Evolutionary conservation across 2,329 filamentous ascomycete genomes (phyloP).

Genomic region (Anthostomella pinea): DNA sequence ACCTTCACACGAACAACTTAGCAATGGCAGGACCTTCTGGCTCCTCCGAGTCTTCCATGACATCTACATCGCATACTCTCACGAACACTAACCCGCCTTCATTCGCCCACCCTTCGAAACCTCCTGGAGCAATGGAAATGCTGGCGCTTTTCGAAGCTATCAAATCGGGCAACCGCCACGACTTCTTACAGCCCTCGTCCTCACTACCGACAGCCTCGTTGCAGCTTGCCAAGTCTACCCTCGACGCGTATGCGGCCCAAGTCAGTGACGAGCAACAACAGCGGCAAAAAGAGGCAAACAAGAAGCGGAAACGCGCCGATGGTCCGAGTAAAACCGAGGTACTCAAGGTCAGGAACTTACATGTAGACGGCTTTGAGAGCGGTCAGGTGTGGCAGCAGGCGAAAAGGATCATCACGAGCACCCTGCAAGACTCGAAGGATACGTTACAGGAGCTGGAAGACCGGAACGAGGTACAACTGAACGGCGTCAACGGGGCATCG

Average conservation of each 20-base stretch:
- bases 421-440: slow-evolving; percentile 47
- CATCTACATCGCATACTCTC: slow-evolving; percentile 63
- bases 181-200: slow-evolving; percentile 71
- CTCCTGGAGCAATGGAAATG: slow-evolving; percentile 37
- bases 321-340: slow-evolving; percentile 47
- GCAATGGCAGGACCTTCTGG: slow-evolving; percentile 39
- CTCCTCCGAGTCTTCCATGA: slow-evolving; percentile 59
- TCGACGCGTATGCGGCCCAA: slow-evolving; percentile 74
- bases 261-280: slow-evolving; percentile 70
- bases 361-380: slow-evolving; percentile 82
- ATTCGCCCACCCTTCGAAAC: slow-evolving; percentile 30
- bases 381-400: slow-evolving; percentile 95
- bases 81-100: slow-evolving; percentile 46
- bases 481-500: slow-evolving; percentile 36
- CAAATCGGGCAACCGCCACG: slow-evolving; percentile 59
- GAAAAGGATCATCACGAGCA: slow-evolving; percentile 68
- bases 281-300: slow-evolving; percentile 64
- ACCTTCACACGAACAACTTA: slow-evolving; percentile 6
- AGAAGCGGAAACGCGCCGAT: slow-evolving; percentile 70
- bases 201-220: slow-evolving; percentile 68
- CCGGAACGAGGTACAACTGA: slow-evolving; percentile 53
- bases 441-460: slow-evolving; percentile 49
- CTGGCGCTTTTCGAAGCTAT: slow-evolving; percentile 56
- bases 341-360: slow-evolving; percentile 77
- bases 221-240: slow-evolving; percentile 71